Conservation (phyloP, 148 eudicot genomes). For the Agrostemma githago region DNA sequence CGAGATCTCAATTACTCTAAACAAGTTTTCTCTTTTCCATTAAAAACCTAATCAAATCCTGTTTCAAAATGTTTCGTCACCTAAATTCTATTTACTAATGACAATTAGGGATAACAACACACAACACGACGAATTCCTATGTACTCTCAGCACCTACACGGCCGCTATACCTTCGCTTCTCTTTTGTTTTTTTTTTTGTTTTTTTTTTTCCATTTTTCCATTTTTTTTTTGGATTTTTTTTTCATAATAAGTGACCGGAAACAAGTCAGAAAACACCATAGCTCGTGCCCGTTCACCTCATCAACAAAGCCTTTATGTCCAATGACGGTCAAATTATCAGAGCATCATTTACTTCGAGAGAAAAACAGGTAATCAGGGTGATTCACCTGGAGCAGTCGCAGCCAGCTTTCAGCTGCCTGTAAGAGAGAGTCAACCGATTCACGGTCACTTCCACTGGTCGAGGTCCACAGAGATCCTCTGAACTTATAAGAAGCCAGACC, state of each 20-base stretch:
- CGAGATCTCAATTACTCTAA: too few species aligned
- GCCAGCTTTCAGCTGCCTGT: conserved; percentile 63
- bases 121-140: too few species aligned
- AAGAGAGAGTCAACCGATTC: conserved; percentile 42
- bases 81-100: too few species aligned
- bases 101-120: too few species aligned
- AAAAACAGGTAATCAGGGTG: conserved; percentile 86
- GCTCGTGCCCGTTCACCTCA: conserved; percentile 12
- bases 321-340: conserved; percentile 18
- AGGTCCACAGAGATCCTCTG: conserved; percentile 61
- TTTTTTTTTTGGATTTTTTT: conserved; percentile 1
- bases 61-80: too few species aligned
- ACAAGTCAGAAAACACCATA: conserved; percentile 13
- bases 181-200: too few species aligned
- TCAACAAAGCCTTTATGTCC: neutral
- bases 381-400: conserved; percentile 50
- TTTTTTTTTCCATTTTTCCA: neutral
- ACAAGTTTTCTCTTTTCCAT: too few species aligned
- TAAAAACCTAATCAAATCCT: too few species aligned
- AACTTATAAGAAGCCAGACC: conserved; percentile 84
- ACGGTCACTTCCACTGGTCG: conserved; percentile 40
- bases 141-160: too few species aligned
- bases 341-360: conserved; percentile 46
- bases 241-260: conserved; percentile 1
- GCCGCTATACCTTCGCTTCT: too few species aligned